These are phyloP conservation scores for Hymenoscyphus fraxineus DNA, from an alignment of 2,329 filamentous ascomycete species.

Conservation along the genomic window DNA sequence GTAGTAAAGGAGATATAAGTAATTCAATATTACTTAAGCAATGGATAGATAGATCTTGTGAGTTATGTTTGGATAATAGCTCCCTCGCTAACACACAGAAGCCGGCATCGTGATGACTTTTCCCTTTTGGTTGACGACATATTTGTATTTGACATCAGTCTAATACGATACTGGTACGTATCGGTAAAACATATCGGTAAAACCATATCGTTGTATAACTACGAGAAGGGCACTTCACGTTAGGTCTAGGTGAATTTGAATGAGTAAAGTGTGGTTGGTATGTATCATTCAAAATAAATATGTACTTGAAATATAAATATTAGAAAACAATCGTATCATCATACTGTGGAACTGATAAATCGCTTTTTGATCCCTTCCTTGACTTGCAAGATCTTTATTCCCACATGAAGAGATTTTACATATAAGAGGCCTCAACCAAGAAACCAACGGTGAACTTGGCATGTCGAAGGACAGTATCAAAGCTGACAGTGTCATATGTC, in stretches of 20 bases:
- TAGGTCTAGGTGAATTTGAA: not conserved
- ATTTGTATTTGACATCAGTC: too few species aligned
- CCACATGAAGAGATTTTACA: not conserved
- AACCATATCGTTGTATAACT: too few species aligned
- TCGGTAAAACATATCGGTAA: too few species aligned
- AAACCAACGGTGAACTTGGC: conserved; percentile 10
- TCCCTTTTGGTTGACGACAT: too few species aligned
- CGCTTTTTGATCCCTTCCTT: not conserved
- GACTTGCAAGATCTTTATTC: not conserved
- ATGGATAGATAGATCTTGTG: too few species aligned
- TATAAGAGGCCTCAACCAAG: conserved; percentile 6
- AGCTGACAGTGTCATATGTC: conserved; percentile 7
- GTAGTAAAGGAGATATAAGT: too few species aligned
- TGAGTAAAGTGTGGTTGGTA: not conserved
- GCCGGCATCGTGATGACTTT: too few species aligned
- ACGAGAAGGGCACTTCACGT: too few species aligned
- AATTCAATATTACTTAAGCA: too few species aligned
- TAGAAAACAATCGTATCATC: not conserved
- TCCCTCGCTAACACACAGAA: too few species aligned
- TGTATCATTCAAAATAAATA: not conserved
- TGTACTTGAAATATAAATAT: not conserved
- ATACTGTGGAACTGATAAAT: not conserved
- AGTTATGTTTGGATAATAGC: too few species aligned
- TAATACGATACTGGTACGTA: too few species aligned
- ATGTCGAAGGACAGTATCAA: conserved; percentile 5